Base-by-base conservation (phyloP, 352 stramenopile species). In the Pythium oligandrum region DNA sequence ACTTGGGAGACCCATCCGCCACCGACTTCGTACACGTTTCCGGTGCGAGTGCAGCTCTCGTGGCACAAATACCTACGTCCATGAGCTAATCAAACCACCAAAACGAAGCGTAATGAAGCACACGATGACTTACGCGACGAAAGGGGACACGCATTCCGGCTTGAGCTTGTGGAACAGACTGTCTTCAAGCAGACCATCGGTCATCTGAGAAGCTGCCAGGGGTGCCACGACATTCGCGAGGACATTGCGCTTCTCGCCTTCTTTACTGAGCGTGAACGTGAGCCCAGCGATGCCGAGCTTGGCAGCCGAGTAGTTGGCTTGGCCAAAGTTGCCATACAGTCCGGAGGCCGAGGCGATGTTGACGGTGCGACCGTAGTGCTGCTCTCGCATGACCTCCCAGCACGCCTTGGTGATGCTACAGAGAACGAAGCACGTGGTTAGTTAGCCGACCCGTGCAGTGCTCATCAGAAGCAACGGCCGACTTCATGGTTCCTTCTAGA, bases 231-330 rank as follows among this genome's bases (percentile, higher is more conserved):
- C 81, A 45, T 96, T 96, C 4, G 73, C 73, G 31, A 86, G 51
- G 31, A 95, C 78, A 49, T 91, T 91, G 48, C 78, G 79, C 51
- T 81, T 75, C 5, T 53, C 63, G 32, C 86, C 86, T 70, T 96
- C 87, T 46, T 92, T 80, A 55, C 82, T 88, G 11, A 97, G 59
- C 10, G 96, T 89, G 60, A 96, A 90, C 30, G 88, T 97, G 44
- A 98, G 73, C 0, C 92, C 93, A 12, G 96, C 93, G 45, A 98
- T 90, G 11, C 89, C 93, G 32, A 98, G 63, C 63, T 98, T 98
- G 44, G 80, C 78, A 3, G 81, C 78, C 39, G 77, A 78, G 61
- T 96, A 96, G 64, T 96, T 96, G 43, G 86, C 79, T 54, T 96
- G 87, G 4, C 87, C 87, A 37, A 96, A 95, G 59, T 95, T 95